phyloP scores from a whole-genome alignment of 768 basidiomycete genomes.

The Naganishia vaughanmartiniae region DNA sequence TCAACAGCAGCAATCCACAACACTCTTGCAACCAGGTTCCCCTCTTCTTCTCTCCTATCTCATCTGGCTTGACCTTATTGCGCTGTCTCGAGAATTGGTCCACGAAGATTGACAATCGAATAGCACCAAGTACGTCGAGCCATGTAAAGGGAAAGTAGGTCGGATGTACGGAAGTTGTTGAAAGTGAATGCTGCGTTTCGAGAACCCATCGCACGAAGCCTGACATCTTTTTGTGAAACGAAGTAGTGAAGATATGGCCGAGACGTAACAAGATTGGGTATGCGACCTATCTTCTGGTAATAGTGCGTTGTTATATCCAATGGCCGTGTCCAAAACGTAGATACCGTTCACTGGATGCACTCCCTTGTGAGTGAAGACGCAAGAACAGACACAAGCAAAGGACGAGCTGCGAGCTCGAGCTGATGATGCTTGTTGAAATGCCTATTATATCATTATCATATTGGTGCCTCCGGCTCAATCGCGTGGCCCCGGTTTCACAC shows the following conservation, averaged over 20 bases:
- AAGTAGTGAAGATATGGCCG: not conserved
- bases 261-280: not conserved
- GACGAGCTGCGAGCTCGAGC: no score
- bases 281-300: not conserved
- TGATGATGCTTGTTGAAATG: no score
- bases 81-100: slow-evolving; percentile 29
- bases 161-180: slow-evolving; percentile 26
- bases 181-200: slow-evolving; percentile 25
- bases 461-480: no score
- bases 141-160: slow-evolving; percentile 27
- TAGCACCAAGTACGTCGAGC: slow-evolving; percentile 34
- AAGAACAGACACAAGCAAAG: no score
- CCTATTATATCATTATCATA: no score
- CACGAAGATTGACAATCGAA: slow-evolving; percentile 29
- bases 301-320: not conserved
- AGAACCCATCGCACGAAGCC: slow-evolving; percentile 12
- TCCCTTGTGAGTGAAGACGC: no score
- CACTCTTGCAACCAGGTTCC: slow-evolving; percentile 41
- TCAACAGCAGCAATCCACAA: slow-evolving; percentile 43
- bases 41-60: slow-evolving; percentile 31
- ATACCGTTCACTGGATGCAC: no score
- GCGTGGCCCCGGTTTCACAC: no score
- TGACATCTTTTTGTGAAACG: slow-evolving; percentile 1
- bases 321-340: no score
- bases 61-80: slow-evolving; percentile 27